Percentiles rank a stretch among this genome's conserved stretches.
Conservation (phyloP, 176 grass and related monocot species). For the Raddia guianensis region DNA sequence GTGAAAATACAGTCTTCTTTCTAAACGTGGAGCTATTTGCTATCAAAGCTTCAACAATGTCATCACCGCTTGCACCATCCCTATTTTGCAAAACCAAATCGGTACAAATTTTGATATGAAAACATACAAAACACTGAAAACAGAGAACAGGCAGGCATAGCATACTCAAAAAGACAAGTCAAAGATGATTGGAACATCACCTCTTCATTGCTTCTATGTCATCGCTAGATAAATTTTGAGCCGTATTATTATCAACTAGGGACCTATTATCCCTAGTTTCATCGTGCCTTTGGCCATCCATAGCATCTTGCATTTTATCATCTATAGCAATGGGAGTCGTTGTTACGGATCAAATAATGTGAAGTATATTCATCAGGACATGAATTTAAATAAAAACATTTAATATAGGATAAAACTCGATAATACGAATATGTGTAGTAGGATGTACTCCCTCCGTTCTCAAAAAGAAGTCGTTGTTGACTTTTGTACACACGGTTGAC, state of each 20-base stretch:
- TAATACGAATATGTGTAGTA: background rate
- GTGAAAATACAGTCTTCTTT: constrained; percentile 85
- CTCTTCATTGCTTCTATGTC: constrained; percentile 93
- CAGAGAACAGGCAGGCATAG: background rate
- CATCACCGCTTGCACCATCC: constrained; percentile 76
- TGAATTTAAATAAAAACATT: background rate
- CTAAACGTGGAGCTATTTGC: constrained; percentile 90
- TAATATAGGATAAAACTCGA: background rate
- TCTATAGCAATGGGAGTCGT: constrained; percentile 36
- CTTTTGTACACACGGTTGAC: no score
- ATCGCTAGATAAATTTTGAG: constrained; percentile 83
- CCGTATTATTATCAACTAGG: constrained; percentile 88
- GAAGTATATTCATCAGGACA: background rate
- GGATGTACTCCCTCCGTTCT: background rate
- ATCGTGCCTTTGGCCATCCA: constrained; percentile 34
- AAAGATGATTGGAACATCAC: constrained; percentile 39
- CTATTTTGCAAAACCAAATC: constrained; percentile 41
- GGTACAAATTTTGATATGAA: background rate
- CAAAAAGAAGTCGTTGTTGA: no score
- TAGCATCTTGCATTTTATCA: constrained; percentile 42
- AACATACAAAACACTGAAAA: background rate
- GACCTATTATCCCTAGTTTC: constrained; percentile 83
- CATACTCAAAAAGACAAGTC: background rate
- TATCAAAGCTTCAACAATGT: constrained; percentile 90
- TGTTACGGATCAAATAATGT: background rate